phyloP scores from a whole-genome alignment of 2,329 filamentous ascomycete species.

The Periconia macrospinosa region DNA sequence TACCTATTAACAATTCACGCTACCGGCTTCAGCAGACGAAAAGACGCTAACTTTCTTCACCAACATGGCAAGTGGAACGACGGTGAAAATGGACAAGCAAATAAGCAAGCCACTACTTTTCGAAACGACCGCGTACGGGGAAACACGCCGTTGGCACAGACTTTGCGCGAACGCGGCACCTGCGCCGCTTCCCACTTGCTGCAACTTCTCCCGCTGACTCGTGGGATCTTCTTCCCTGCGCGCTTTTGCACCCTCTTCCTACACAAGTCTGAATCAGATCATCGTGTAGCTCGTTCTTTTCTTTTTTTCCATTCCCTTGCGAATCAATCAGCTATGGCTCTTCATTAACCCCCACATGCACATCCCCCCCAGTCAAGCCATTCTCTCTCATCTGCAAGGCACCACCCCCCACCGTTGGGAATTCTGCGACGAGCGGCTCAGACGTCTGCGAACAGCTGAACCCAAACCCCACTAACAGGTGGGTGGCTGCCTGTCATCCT shows the following conservation, averaged over 20 bases:
- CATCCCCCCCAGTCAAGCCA: background rate
- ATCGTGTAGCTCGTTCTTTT: background rate
- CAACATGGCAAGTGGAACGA: background rate
- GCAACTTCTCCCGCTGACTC: background rate
- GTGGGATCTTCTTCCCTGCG: background rate
- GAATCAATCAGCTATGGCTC: background rate
- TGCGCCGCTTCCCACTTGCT: too few species aligned
- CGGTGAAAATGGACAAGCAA: background rate
- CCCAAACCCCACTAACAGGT: too few species aligned
- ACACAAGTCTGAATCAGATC: background rate
- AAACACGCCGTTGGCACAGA: background rate
- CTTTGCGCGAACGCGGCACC: background rate
- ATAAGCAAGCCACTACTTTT: background rate
- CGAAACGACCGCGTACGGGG: background rate
- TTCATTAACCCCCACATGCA: background rate
- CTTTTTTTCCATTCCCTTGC: background rate
- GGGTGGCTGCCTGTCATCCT: too few species aligned
- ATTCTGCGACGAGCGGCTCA: background rate
- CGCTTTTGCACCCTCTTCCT: background rate
- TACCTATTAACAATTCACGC: too few species aligned
- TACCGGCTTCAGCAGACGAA: background rate
- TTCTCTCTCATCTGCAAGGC: background rate
- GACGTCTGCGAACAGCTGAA: constrained; percentile 7
- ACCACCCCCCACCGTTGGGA: background rate
- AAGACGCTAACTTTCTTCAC: background rate